phyloP scores from a whole-genome alignment of 1,284 basidiomycete genomes.

The Ustilago curta region DNA sequence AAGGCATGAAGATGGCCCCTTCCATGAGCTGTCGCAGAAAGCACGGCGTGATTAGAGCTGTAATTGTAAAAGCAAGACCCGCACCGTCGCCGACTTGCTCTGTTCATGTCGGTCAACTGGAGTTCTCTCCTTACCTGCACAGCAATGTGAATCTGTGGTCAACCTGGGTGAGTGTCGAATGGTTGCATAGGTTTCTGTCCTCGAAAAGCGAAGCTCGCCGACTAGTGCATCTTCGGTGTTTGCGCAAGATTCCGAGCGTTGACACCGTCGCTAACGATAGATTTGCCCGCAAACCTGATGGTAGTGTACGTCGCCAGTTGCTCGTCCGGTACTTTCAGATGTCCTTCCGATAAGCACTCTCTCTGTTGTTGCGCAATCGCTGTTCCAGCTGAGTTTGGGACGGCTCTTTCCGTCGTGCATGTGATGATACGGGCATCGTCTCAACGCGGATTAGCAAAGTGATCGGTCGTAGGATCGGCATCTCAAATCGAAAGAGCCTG shows the following conservation, averaged over 20 bases:
- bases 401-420: too few species aligned
- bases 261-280: too few species aligned
- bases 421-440: neutral
- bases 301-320: too few species aligned
- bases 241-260: too few species aligned
- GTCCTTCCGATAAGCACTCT: too few species aligned
- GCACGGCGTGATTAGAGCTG: neutral
- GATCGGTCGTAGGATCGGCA: conserved; percentile 2
- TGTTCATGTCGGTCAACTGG: neutral
- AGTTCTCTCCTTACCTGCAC: neutral
- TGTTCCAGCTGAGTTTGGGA: too few species aligned
- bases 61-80: too few species aligned
- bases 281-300: too few species aligned
- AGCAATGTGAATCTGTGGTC: neutral
- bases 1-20: neutral
- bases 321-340: too few species aligned
- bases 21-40: neutral
- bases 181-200: neutral
- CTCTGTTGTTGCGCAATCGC: too few species aligned
- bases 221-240: too few species aligned
- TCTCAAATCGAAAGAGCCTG: neutral
- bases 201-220: too few species aligned
- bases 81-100: neutral
- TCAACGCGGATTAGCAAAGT: neutral
- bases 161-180: neutral